Evolutionary conservation across 1,284 basidiomycete species (phyloP).

Genomic region (Microstroma glucosiphilum): DNA sequence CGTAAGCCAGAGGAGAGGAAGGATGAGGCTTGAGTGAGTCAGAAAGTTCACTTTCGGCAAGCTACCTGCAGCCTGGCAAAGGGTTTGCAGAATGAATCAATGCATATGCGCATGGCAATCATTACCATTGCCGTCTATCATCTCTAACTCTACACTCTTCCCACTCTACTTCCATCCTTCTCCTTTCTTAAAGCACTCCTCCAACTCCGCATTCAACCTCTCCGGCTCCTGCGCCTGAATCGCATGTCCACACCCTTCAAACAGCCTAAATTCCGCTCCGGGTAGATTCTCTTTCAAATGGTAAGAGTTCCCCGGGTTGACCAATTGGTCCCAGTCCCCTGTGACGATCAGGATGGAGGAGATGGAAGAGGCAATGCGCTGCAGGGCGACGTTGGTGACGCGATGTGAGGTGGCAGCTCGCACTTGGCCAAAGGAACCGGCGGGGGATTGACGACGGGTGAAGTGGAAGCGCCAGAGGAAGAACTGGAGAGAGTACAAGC

Average conservation of each 20-base stretch:
- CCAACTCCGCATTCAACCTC: neutral
- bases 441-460: slow-evolving; percentile 60
- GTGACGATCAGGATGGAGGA: slow-evolving; percentile 64
- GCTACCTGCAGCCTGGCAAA: no score
- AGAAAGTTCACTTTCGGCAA: no score
- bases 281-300: slow-evolving; percentile 63
- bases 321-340: slow-evolving; percentile 67
- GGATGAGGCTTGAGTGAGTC: no score
- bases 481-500: slow-evolving; percentile 46
- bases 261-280: slow-evolving; percentile 63
- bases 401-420: slow-evolving; percentile 65
- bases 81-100: no score
- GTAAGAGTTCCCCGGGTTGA: slow-evolving; percentile 60
- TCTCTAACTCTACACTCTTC: neutral
- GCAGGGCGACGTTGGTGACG: slow-evolving; percentile 60
- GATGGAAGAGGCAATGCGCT: slow-evolving; percentile 59
- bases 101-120: no score
- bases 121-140: no score
- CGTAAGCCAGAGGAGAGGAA: no score
- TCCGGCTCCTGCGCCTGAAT: slow-evolving; percentile 8
- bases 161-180: slow-evolving; percentile 13
- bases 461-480: slow-evolving; percentile 59
- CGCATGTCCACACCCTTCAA: slow-evolving; percentile 65
- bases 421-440: slow-evolving; percentile 70
- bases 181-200: neutral